These are phyloP conservation scores for Boletus coccyginus DNA, from an alignment of 768 basidiomycete species.

Conservation along the genomic window DNA sequence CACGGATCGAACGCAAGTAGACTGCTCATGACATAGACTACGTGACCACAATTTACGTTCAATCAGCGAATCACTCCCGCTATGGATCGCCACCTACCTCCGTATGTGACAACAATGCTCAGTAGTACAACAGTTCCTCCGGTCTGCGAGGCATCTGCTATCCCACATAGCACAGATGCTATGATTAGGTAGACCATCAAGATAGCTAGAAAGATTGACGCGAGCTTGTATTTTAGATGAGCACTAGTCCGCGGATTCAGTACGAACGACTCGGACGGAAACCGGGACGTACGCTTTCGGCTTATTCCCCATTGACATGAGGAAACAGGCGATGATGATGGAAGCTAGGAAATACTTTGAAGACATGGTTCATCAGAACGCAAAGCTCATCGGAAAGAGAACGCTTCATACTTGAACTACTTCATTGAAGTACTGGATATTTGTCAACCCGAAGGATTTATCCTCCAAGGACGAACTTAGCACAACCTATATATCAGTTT, in stretches of 20 bases:
- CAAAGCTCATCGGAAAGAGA: neutral
- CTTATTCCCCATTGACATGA: constrained; percentile 95
- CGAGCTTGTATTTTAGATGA: constrained; percentile 71
- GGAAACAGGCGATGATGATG: constrained; percentile 83
- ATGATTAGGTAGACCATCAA: constrained; percentile 83
- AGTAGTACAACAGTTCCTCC: constrained; percentile 75
- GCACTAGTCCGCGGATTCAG: constrained; percentile 16
- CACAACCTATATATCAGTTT: constrained; percentile 54
- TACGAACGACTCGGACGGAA: neutral
- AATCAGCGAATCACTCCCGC: neutral
- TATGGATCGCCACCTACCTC: constrained; percentile 44
- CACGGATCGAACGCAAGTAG: constrained; percentile 91
- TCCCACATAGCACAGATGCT: constrained; percentile 77
- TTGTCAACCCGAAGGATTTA: constrained; percentile 56
- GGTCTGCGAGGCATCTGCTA: constrained; percentile 66
- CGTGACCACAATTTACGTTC: neutral
- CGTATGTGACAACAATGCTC: constrained; percentile 83
- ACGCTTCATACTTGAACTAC: constrained; percentile 57
- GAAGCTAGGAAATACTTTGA: constrained; percentile 78
- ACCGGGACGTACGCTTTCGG: constrained; percentile 61
- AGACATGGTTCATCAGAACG: constrained; percentile 1
- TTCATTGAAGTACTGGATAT: constrained; percentile 73
- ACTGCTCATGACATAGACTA: constrained; percentile 74
- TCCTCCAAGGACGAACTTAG: constrained; percentile 87
- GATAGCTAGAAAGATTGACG: constrained; percentile 68